phyloP scores from a whole-genome alignment of 2,329 filamentous ascomycete species.

The Bretziella fagacearum region DNA sequence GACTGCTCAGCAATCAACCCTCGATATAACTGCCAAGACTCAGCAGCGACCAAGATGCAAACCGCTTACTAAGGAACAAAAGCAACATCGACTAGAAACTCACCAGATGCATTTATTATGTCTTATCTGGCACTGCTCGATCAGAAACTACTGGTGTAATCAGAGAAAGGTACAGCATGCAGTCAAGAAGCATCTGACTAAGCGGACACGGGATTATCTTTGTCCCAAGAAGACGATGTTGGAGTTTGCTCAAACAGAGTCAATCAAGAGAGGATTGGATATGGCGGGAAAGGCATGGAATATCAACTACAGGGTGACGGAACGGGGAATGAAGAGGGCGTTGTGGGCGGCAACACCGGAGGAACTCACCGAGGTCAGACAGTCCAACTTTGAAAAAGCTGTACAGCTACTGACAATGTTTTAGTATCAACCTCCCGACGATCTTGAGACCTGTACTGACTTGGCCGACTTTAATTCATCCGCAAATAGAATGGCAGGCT shows the following conservation, averaged over 20 bases:
- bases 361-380: slow-evolving; percentile 39
- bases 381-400: not conserved
- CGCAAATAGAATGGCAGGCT: slow-evolving; percentile 55
- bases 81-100: slow-evolving; percentile 46
- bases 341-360: slow-evolving; percentile 58
- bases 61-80: slow-evolving; percentile 37
- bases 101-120: slow-evolving; percentile 80
- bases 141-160: slow-evolving; percentile 82
- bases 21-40: not conserved
- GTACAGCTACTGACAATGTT: slow-evolving; percentile 17
- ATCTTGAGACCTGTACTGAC: slow-evolving; percentile 52
- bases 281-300: slow-evolving; percentile 51
- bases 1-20: not conserved
- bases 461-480: slow-evolving; percentile 56
- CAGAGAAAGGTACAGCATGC: slow-evolving; percentile 47
- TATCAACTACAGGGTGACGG: slow-evolving; percentile 51
- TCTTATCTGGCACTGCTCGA: slow-evolving; percentile 58
- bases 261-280: slow-evolving; percentile 63
- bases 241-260: slow-evolving; percentile 60
- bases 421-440: slow-evolving; percentile 39
- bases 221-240: slow-evolving; percentile 49
- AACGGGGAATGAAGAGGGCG: slow-evolving; percentile 50
- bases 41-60: slow-evolving; percentile 23
- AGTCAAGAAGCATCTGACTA: slow-evolving; percentile 48
- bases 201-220: slow-evolving; percentile 48